Evolutionary conservation across 2,329 filamentous ascomycete genomes (phyloP).

Genomic region (Verticillium klebahnii): DNA sequence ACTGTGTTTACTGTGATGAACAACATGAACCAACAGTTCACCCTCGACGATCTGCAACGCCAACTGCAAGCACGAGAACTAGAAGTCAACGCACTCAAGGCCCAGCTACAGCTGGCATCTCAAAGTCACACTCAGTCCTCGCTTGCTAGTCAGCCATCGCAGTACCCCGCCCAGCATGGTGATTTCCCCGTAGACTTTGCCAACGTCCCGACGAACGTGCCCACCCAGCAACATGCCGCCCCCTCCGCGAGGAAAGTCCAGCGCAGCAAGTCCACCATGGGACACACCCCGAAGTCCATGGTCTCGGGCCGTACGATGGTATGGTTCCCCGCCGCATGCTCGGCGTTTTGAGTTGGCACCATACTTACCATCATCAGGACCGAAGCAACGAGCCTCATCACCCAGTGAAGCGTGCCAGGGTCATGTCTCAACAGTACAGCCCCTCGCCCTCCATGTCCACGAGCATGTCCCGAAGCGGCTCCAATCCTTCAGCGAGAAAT

Average conservation of each 20-base stretch:
- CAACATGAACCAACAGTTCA: conserved; percentile 11
- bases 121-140: neutral
- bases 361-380: conserved; percentile 12
- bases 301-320: conserved; percentile 9
- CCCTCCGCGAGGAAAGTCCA: conserved; percentile 5
- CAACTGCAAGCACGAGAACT: conserved; percentile 11
- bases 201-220: neutral
- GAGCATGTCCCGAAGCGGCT: conserved; percentile 29
- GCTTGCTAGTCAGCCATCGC: conserved; percentile 3
- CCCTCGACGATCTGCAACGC: conserved; percentile 10
- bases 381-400: conserved; percentile 18
- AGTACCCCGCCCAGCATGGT: conserved; percentile 5
- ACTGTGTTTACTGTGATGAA: neutral
- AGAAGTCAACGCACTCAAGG: conserved; percentile 10
- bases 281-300: conserved; percentile 2
- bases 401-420: conserved; percentile 25
- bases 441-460: conserved; percentile 10
- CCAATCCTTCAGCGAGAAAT: conserved; percentile 33
- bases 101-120: conserved; percentile 6
- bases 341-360: neutral
- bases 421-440: conserved; percentile 26
- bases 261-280: conserved; percentile 13
- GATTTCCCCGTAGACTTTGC: conserved; percentile 9
- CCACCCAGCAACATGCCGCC: conserved; percentile 6
- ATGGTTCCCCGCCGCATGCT: neutral